Conservation (phyloP, 1,284 basidiomycete species). For the Ustilago curta region DNA sequence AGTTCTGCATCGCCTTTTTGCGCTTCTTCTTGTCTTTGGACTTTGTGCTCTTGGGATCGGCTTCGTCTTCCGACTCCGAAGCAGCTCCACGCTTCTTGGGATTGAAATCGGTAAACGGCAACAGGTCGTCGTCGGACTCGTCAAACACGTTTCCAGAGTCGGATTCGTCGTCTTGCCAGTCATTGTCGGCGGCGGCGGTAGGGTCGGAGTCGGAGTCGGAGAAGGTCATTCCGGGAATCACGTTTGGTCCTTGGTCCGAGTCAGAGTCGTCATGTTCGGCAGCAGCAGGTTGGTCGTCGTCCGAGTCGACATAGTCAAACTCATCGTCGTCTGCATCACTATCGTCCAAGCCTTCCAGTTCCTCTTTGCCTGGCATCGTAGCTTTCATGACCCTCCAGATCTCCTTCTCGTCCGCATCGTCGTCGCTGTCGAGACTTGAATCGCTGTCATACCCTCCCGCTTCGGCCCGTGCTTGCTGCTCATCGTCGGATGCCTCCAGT, state of each 20-base stretch:
- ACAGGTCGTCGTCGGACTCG: conserved; percentile 67
- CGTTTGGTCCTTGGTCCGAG: conserved; percentile 30
- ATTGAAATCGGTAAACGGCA: conserved; percentile 61
- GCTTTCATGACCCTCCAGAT: conserved; percentile 71
- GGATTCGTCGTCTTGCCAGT: conserved; percentile 41
- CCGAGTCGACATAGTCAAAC: conserved; percentile 52
- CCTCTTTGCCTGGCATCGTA: conserved; percentile 73
- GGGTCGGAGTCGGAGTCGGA: conserved; percentile 30
- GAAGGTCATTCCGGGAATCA: conserved; percentile 52
- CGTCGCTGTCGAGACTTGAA: conserved; percentile 39
- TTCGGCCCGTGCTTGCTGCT: conserved; percentile 73
- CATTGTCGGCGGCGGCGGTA: conserved; percentile 12
- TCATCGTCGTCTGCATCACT: conserved; percentile 50
- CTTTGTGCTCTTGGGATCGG: conserved; percentile 37
- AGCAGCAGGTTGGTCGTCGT: conserved; percentile 29
- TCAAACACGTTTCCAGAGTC: conserved; percentile 59
- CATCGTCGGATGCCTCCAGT: conserved; percentile 72
- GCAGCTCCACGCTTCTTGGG: conserved; percentile 29
- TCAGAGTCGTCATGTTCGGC: conserved; percentile 53
- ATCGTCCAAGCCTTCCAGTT: conserved; percentile 72
- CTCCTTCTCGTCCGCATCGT: conserved; percentile 67
- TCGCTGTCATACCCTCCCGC: conserved; percentile 43
- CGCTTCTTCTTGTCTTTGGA: conserved; percentile 72
- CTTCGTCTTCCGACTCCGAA: conserved; percentile 23
- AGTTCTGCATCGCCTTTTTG: conserved; percentile 77